Evolutionary conservation across 164 flowering plant species (phyloP).

Genomic region (Aristolochia fimbriata): DNA sequence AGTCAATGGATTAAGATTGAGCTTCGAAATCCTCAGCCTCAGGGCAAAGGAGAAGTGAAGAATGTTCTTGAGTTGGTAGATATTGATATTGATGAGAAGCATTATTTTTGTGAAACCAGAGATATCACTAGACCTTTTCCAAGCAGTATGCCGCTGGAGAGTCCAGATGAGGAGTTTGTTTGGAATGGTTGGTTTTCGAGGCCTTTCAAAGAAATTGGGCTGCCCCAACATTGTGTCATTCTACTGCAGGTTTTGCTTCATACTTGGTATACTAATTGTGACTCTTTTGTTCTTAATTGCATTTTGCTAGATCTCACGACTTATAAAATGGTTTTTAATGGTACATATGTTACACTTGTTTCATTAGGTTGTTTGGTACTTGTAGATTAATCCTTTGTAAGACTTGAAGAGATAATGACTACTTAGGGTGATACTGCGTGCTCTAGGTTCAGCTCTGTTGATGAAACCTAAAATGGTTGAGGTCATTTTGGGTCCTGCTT

Average conservation of each 20-base stretch:
- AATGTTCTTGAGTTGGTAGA: constrained; percentile 77
- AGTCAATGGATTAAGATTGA: constrained; percentile 82
- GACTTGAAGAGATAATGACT: no score
- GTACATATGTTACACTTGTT: no score
- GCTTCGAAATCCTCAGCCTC: constrained; percentile 74
- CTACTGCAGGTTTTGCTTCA: constrained; percentile 80
- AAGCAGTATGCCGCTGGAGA: constrained; percentile 58
- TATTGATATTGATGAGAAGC: constrained; percentile 93
- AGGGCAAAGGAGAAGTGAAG: constrained; percentile 80
- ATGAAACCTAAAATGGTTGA: no score
- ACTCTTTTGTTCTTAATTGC: not conserved
- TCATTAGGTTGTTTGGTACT: no score
- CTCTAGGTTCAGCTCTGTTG: no score
- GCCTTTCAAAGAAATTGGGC: constrained; percentile 74
- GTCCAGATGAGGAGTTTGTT: constrained; percentile 91
- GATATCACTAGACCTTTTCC: constrained; percentile 95
- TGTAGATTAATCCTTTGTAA: no score
- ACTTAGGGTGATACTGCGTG: no score
- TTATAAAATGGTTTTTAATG: no score
- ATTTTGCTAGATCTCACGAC: not conserved
- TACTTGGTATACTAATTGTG: constrained; percentile 18
- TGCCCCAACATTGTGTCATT: constrained; percentile 73
- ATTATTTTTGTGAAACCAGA: constrained; percentile 89
- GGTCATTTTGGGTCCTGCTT: no score
- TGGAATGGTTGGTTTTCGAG: constrained; percentile 90